A percentile compares a stretch with the other conserved stretches of the same genome.
Evolutionary conservation across 805 yeast species (phyloP).

Genomic region (Cyberlindnera mississippiensis): DNA sequence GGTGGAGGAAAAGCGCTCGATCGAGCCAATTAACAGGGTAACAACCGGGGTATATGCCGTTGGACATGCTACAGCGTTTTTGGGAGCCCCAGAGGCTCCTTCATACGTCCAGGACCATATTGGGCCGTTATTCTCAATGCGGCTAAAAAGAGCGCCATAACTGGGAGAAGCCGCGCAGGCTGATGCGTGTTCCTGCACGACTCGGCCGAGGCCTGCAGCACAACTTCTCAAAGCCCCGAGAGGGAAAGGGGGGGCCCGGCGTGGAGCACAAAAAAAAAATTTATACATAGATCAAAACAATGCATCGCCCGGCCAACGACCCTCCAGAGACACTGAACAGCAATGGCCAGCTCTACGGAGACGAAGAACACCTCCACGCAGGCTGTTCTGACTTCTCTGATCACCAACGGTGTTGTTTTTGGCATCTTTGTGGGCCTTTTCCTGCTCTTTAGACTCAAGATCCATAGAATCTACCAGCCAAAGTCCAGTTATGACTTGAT

Average conservation of each 20-base stretch:
- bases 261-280: background rate
- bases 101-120: no score
- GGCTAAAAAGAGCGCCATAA: no score
- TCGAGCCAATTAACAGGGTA: no score
- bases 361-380: slow-evolving; percentile 54
- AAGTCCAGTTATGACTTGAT: slow-evolving; percentile 63
- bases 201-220: no score
- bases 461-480: slow-evolving; percentile 79
- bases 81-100: no score
- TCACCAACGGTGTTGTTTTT: slow-evolving; percentile 64
- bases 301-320: background rate
- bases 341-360: slow-evolving; percentile 15
- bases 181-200: no score
- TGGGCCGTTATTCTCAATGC: no score
- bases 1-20: no score
- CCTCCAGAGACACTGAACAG: background rate
- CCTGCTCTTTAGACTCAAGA: slow-evolving; percentile 57
- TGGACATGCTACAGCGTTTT: no score
- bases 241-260: background rate
- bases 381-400: slow-evolving; percentile 68
- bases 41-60: no score
- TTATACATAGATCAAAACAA: background rate
- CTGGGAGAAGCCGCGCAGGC: no score
- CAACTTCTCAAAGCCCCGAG: background rate
- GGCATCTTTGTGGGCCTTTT: slow-evolving; percentile 59